These are phyloP conservation scores for Candida ascalaphidarum DNA, from an alignment of 805 yeast genomes.

Conservation along the genomic window DNA sequence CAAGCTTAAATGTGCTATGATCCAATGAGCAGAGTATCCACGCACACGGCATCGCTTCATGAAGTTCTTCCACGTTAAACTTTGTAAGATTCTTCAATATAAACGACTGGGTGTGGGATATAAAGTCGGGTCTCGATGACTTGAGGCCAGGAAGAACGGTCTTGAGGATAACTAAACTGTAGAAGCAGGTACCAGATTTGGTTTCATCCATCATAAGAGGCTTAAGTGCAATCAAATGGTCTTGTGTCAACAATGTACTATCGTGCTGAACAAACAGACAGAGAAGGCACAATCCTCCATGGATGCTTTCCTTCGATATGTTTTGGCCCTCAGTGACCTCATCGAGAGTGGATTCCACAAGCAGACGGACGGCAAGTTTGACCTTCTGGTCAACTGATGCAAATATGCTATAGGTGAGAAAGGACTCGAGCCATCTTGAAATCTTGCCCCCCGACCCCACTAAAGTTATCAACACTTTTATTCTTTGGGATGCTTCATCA, in stretches of 20 bases:
- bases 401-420: constrained; percentile 37
- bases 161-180: constrained; percentile 47
- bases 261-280: constrained; percentile 48
- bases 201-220: constrained; percentile 51
- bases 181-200: constrained; percentile 33
- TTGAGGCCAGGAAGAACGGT: constrained; percentile 35
- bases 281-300: constrained; percentile 39
- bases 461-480: constrained; percentile 31
- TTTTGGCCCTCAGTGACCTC: constrained; percentile 25
- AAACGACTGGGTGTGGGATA: constrained; percentile 39
- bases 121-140: constrained; percentile 43
- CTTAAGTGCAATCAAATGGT: constrained; percentile 57
- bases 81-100: constrained; percentile 53
- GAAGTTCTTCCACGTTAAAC: constrained; percentile 50
- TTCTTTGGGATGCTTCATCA: not conserved
- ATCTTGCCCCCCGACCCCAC: constrained; percentile 28
- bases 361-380: constrained; percentile 10
- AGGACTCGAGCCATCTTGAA: constrained; percentile 37
- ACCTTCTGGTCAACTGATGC: constrained; percentile 11
- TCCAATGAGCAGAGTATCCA: constrained; percentile 47
- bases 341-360: constrained; percentile 29
- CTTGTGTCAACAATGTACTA: constrained; percentile 49
- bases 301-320: constrained; percentile 17
- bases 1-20: constrained; percentile 39
- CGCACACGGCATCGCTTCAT: constrained; percentile 66